Base-by-base conservation (phyloP, 257 asterid genomes). In the Parsonsia alboflavescens region DNA sequence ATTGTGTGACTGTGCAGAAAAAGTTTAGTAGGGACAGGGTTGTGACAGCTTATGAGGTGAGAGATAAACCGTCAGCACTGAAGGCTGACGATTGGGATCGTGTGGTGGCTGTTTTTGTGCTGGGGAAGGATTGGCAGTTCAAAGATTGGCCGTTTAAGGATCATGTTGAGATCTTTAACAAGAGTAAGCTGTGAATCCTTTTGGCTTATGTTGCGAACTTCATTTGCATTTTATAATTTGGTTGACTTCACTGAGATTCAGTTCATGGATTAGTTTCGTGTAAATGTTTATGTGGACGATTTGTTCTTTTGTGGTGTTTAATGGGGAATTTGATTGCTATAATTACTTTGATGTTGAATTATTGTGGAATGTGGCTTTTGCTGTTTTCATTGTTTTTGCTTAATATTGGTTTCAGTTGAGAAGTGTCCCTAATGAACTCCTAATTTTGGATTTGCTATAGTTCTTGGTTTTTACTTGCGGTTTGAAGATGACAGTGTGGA, bases 101-200 rank as follows among this genome's bases (percentile, higher is more conserved):
- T 0, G 98, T 95, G 69, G 99, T 95, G 45, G 98, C 99, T 0
- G 99, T 95, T 59, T 95, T 95, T 72, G 99, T 95, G 81, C 89
- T 95, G 72, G 99, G 99, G 72, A 95, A 93, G 85, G 99, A 95
- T 72, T 95, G 99, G 99, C 99, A 95, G 88, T 95, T 93, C 78
- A 95, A 95, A 66, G 98, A 93, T 76, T 93, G 99, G 98, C 99
- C 99, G 24, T 95, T 86, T 77, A 95, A 95, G 89, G 93, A 93
- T 75, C 99, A 95, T 70, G 93, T 93, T 36, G 97, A 95, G 86
- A 93, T 89, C 75, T 95, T 95, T 70, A 95, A 91, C 79, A 95
- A 85, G 90, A 83, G 99, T 95, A 78, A 83, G 98, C 81, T 76
- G 3, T 52, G 17, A n/a, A 52, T 17, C 58, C 17, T 52, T 71